Percentiles rank a stretch among this genome's conserved stretches.
phyloP scores from a whole-genome alignment of 2,329 filamentous ascomycete species.

The Lomentospora prolificans region DNA sequence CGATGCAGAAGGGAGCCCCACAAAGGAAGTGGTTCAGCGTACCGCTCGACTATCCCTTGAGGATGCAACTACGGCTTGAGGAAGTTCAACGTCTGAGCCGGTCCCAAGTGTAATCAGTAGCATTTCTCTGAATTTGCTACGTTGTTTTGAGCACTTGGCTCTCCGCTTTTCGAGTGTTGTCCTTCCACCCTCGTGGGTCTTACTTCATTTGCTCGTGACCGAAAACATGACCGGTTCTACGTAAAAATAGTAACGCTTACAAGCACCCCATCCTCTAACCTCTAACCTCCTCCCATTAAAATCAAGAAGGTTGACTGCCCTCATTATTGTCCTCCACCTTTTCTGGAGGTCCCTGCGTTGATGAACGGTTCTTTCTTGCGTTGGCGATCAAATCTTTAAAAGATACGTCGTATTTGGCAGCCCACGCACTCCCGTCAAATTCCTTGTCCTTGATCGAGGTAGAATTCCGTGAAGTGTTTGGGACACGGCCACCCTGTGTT shows the following conservation, averaged over 20 bases:
- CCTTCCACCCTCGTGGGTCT: too few relatives aligned
- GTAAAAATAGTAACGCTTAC: too few relatives aligned
- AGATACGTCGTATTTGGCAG: conserved; percentile 58
- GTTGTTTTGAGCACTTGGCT: too few relatives aligned
- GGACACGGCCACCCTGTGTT: conserved; percentile 58
- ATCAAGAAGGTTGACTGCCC: too few relatives aligned
- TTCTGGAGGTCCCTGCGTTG: conserved; percentile 31
- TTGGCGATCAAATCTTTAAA: conserved; percentile 74
- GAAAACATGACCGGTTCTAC: too few relatives aligned
- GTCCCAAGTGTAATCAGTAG: too few relatives aligned
- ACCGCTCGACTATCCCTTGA: background rate
- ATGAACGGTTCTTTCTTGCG: conserved; percentile 43
- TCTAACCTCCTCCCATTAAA: background rate
- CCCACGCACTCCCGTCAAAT: conserved; percentile 74
- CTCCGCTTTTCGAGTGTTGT: too few relatives aligned
- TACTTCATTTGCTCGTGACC: too few relatives aligned
- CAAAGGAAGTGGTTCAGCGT: background rate
- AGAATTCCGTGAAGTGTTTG: conserved; percentile 21
- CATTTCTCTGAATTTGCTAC: too few relatives aligned
- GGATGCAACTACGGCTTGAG: background rate
- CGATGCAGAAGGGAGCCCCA: background rate
- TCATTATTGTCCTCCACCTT: conserved; percentile 11
- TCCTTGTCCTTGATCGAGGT: conserved; percentile 66
- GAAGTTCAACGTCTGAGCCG: too few relatives aligned
- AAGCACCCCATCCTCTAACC: background rate